These are phyloP conservation scores for Eucalyptus leucophloia DNA, from an alignment of 345 rosid genomes.

Conservation along the genomic window DNA sequence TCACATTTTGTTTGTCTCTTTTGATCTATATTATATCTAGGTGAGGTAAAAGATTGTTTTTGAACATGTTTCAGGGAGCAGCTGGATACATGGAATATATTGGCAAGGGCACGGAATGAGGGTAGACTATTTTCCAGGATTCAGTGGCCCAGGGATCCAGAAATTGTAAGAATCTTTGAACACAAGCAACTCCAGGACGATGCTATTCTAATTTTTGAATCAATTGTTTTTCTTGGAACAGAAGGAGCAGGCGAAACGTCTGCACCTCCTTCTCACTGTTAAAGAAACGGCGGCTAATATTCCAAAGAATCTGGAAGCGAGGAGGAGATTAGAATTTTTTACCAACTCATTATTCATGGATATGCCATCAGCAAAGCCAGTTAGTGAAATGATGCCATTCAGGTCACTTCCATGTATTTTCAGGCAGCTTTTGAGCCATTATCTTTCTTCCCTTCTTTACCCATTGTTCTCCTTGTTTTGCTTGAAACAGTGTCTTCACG, in stretches of 20 bases:
- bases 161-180: slow-evolving; percentile 47
- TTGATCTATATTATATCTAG: neutral
- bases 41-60: neutral
- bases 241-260: slow-evolving; percentile 91
- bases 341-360: slow-evolving; percentile 92
- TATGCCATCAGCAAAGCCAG: slow-evolving; percentile 86
- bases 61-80: slow-evolving; percentile 53
- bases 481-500: slow-evolving; percentile 73
- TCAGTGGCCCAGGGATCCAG: slow-evolving; percentile 93
- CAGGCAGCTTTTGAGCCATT: neutral
- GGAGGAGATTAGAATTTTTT: slow-evolving; percentile 91
- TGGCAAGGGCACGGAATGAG: slow-evolving; percentile 81
- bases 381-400: slow-evolving; percentile 84
- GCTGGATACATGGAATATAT: slow-evolving; percentile 91
- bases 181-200: neutral
- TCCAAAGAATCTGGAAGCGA: slow-evolving; percentile 96
- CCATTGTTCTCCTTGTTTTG: neutral
- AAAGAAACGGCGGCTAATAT: slow-evolving; percentile 89
- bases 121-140: slow-evolving; percentile 75
- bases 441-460: neutral
- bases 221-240: slow-evolving; percentile 17
- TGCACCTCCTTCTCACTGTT: slow-evolving; percentile 93
- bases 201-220: neutral
- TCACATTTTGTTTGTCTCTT: neutral
- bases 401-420: slow-evolving; percentile 22